Conservation (phyloP, 2,329 filamentous ascomycete species). For the Trichophyton equinum region DNA sequence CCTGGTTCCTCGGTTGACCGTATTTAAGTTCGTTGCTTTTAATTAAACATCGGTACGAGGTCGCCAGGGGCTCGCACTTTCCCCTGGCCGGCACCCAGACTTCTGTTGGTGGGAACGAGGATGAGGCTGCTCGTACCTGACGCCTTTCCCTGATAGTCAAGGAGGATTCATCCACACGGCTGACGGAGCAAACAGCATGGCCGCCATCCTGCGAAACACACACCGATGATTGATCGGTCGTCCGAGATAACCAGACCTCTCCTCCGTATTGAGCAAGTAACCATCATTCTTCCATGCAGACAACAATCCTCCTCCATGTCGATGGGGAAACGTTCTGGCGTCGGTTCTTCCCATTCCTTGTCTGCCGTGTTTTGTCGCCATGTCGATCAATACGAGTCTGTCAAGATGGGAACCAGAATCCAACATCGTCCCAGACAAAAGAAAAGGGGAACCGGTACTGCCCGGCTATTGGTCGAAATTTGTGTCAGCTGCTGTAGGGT, state of each 20-base stretch:
- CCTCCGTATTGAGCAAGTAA: background rate
- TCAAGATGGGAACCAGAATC: background rate
- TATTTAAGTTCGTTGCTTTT: background rate
- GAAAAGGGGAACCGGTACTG: background rate
- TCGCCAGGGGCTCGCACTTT: background rate
- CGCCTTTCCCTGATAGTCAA: background rate
- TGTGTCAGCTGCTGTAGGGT: background rate
- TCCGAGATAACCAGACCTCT: background rate
- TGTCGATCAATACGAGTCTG: constrained; percentile 4
- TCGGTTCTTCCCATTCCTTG: background rate
- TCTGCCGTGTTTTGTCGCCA: background rate
- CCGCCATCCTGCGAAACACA: background rate
- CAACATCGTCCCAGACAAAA: background rate
- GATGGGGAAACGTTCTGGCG: background rate
- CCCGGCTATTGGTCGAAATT: background rate
- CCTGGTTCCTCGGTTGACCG: background rate
- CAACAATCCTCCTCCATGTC: background rate
- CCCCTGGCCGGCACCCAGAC: background rate
- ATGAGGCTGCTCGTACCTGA: background rate
- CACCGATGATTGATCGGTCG: background rate
- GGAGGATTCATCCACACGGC: background rate
- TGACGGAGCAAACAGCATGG: background rate
- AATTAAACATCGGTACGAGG: constrained; percentile 3
- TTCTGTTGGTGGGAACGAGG: background rate
- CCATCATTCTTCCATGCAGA: background rate